Conservation (phyloP, 176 grass and related monocot species). For the Otatea glauca region DNA sequence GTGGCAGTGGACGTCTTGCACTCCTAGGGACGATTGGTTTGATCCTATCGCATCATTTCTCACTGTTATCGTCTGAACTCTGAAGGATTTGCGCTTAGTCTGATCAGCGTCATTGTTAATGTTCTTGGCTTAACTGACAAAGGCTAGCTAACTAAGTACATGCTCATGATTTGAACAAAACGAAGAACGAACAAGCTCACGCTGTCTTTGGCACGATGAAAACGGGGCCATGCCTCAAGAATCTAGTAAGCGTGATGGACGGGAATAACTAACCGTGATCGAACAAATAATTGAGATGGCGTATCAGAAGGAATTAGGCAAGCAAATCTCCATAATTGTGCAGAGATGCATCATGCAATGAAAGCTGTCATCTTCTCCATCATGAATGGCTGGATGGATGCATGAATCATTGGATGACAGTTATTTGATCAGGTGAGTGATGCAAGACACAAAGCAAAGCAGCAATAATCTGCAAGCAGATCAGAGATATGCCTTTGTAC, state of each 20-base stretch:
- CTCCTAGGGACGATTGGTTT: neutral
- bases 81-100: neutral
- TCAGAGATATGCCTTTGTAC: constrained; percentile 32
- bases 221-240: neutral
- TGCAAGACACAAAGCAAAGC: neutral
- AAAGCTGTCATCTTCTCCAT: neutral
- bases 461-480: constrained; percentile 16
- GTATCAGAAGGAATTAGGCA: neutral
- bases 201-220: neutral
- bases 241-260: neutral
- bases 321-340: neutral
- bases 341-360: neutral
- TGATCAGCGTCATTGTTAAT: neutral
- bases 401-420: constrained; percentile 28
- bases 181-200: neutral
- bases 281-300: constrained; percentile 13
- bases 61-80: neutral
- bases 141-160: neutral
- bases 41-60: neutral
- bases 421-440: constrained; percentile 32
- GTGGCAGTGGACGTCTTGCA: neutral
- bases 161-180: neutral
- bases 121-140: neutral
- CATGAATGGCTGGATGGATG: neutral
- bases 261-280: neutral